phyloP scores from a whole-genome alignment of 1,139 yeast genomes.

The Taiozyma sp. region DNA sequence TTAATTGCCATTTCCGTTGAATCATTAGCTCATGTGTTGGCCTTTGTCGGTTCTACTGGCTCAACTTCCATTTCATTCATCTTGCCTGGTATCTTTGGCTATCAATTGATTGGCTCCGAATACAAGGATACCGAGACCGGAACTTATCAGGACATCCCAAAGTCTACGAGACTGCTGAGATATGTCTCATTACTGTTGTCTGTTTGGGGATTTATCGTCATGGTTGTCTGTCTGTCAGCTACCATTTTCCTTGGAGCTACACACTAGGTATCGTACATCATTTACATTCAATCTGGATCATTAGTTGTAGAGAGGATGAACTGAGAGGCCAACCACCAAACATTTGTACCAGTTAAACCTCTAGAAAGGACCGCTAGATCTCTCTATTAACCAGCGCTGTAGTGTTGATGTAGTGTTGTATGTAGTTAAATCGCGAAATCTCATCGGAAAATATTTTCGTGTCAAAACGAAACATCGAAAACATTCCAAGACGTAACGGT shows the following conservation, averaged over 20 bases:
- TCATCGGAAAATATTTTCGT: background rate
- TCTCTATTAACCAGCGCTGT: too few relatives aligned
- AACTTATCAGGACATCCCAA: conserved; percentile 29
- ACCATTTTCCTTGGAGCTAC: conserved; percentile 60
- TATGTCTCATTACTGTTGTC: conserved; percentile 56
- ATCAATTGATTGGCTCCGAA: conserved; percentile 51
- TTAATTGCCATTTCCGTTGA: conserved; percentile 69
- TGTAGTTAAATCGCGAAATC: background rate
- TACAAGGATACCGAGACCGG: conserved; percentile 27
- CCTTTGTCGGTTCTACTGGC: conserved; percentile 94
- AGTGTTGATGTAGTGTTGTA: too few relatives aligned
- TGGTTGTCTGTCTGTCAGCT: conserved; percentile 73
- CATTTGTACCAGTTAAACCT: too few relatives aligned
- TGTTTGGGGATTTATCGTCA: conserved; percentile 73
- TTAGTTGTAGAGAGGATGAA: too few relatives aligned
- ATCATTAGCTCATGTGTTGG: conserved; percentile 80
- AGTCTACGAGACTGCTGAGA: conserved; percentile 40
- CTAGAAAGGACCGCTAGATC: too few relatives aligned
- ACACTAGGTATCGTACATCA: conserved; percentile 18
- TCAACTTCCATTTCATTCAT: conserved; percentile 91
- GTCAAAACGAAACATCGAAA: background rate
- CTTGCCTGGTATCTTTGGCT: conserved; percentile 88
- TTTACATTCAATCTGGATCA: too few relatives aligned
- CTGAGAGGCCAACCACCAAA: background rate
- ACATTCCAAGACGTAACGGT: background rate